Base-by-base conservation (phyloP, 192 early-diverging fungal species). In the Chytriomyces sp. region DNA sequence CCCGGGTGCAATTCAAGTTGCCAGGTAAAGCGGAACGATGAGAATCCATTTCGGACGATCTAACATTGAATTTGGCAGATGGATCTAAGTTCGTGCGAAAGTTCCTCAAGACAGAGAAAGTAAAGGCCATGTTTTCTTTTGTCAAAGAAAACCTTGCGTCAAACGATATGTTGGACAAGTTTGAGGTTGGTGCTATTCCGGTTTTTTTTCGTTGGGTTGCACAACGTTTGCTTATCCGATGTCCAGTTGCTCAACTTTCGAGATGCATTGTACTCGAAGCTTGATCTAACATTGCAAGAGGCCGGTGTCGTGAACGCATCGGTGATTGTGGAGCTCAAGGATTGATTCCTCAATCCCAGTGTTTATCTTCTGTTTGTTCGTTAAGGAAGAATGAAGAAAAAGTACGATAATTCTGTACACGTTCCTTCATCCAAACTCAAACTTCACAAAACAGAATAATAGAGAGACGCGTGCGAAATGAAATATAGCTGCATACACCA, bases 1-100 rank as follows among this genome's bases (percentile, higher is more conserved):
- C 93, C 8, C 85, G 93, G 37, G 87, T 98, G 58, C 93, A 95
- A 73, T 81, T 96, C 64, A 88, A 92, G 37, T 78, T 95, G 55
- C 89, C 92, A 49, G 80, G 84, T 85, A 74, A 38, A 22, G 59
- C 44, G 44, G 22, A 49, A 49, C 3, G 33, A 28, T 41, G 58
- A 68, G 0, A 25, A 8, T 32, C 0, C 30, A 26, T n/a, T 31
- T 14, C 5, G 25, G 26, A 14, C 41, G 19, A 36, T 61, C 55
- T n/a, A 64, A 19, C 22, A 49, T n/a, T 22, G 22, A 49, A 49
- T 1, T 44, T 7, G 26, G 65, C 62, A 85, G 91, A 92, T 79
- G 96, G 96, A 17, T 77, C 82, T 22, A 88, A 89, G 22, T 74
- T 89, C 32, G 88, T 96, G 58, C 86, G 92, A 52, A 85, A 89